phyloP scores from a whole-genome alignment of 495 filamentous ascomycete species.

The Penicillium parvum region DNA sequence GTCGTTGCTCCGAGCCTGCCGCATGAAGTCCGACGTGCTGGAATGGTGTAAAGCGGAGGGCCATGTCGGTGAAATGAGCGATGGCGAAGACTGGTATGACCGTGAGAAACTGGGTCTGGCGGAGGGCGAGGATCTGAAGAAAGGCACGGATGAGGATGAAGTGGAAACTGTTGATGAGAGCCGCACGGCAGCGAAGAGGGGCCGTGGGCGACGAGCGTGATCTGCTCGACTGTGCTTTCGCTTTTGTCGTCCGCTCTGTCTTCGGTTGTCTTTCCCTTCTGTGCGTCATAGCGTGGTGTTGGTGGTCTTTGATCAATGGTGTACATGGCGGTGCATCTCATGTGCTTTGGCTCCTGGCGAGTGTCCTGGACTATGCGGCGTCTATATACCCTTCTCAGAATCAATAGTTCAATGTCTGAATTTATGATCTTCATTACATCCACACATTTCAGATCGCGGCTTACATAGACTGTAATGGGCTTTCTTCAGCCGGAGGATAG shows the following conservation, averaged over 20 bases:
- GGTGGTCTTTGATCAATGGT: constrained; percentile 18
- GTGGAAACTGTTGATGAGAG: constrained; percentile 67
- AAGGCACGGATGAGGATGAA: constrained; percentile 89
- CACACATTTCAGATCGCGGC: too few species aligned
- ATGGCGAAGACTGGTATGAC: constrained; percentile 96
- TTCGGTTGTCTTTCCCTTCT: constrained; percentile 1
- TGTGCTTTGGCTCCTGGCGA: not conserved
- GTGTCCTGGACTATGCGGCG: constrained; percentile 5
- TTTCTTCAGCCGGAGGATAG: too few species aligned
- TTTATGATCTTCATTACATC: too few species aligned
- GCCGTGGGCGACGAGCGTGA: constrained; percentile 37
- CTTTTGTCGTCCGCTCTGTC: not conserved
- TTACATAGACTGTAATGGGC: too few species aligned
- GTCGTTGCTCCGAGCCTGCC: constrained; percentile 69
- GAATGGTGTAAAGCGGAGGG: constrained; percentile 88
- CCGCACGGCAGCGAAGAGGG: constrained; percentile 69
- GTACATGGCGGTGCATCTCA: constrained; percentile 7
- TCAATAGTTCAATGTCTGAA: too few species aligned
- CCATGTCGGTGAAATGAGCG: constrained; percentile 79
- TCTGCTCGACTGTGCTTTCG: not conserved
- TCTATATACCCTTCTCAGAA: constrained; percentile 25
- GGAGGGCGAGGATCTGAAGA: constrained; percentile 70
- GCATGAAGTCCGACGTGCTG: constrained; percentile 72
- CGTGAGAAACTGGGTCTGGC: constrained; percentile 81
- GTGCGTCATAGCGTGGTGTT: constrained; percentile 28